phyloP scores from a whole-genome alignment of 495 filamentous ascomycete genomes.

The Parathielavia hyrcaniae region DNA sequence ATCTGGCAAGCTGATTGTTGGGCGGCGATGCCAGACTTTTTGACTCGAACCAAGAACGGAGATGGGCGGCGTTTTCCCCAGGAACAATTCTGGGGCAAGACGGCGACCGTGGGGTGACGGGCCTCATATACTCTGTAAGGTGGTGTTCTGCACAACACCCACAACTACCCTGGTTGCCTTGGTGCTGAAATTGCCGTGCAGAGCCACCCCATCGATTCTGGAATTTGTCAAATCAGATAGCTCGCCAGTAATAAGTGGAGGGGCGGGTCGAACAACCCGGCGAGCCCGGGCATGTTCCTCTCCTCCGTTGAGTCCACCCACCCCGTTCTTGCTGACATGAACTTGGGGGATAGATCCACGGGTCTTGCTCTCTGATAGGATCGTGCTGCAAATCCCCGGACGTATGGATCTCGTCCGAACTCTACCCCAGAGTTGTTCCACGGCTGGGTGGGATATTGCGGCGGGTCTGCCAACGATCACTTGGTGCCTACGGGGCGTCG shows the following conservation, averaged over 20 bases:
- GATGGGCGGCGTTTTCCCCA: too few relatives aligned
- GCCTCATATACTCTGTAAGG: constrained; percentile 15
- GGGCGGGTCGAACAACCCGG: constrained; percentile 10
- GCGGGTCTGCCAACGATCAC: constrained; percentile 1
- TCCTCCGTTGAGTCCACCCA: not conserved
- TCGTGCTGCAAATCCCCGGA: constrained; percentile 8
- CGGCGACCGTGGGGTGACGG: constrained; percentile 1
- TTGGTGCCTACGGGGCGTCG: constrained; percentile 3
- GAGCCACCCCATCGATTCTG: not conserved
- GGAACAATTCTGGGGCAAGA: not conserved
- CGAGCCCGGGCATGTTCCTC: constrained; percentile 4
- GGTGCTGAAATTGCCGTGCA: constrained; percentile 8
- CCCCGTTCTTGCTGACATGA: not conserved
- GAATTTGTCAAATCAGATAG: constrained; percentile 11
- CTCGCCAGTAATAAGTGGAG: not conserved
- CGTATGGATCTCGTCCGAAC: constrained; percentile 7
- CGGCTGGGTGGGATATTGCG: constrained; percentile 7
- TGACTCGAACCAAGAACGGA: too few relatives aligned
- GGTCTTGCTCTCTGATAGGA: constrained; percentile 14
- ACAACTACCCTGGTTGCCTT: constrained; percentile 2
- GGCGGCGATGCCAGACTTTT: too few relatives aligned
- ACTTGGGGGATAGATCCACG: not conserved
- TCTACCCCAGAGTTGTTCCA: not conserved
- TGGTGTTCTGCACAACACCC: not conserved
- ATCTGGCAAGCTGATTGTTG: not conserved